A percentile compares a stretch with the other conserved stretches of the same genome.
phyloP scores from a whole-genome alignment of 139 green algal genomes.

The Ettlia oleoabundans region DNA sequence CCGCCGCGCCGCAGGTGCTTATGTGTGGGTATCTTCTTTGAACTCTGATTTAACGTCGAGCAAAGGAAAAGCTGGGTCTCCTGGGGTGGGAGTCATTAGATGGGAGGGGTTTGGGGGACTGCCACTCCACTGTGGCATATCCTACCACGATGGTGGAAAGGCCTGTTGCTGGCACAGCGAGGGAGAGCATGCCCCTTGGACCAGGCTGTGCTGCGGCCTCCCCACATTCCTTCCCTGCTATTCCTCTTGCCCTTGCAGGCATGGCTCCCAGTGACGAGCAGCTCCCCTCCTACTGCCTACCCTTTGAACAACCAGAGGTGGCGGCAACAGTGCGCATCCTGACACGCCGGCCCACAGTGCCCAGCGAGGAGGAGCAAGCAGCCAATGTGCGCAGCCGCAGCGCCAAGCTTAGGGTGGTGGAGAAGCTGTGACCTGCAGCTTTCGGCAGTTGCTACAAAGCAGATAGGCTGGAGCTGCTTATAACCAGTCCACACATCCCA shows the following conservation, averaged over 20 bases:
- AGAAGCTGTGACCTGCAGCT: slow-evolving; percentile 63
- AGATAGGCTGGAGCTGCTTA: not conserved
- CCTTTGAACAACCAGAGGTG: slow-evolving; percentile 18
- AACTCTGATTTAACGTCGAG: not conserved
- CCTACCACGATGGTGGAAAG: no score
- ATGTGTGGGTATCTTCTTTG: not conserved
- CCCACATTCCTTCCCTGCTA: not conserved
- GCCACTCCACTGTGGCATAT: no score
- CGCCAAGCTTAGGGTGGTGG: slow-evolving; percentile 88
- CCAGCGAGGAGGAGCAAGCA: slow-evolving; percentile 62
- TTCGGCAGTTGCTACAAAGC: no score
- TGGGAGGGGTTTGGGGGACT: not conserved
- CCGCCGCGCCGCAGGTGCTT: slow-evolving; percentile 60
- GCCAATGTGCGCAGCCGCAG: slow-evolving; percentile 82
- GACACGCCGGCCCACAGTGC: slow-evolving; percentile 36
- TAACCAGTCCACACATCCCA: not conserved
- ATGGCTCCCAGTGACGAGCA: slow-evolving; percentile 39
- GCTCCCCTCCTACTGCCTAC: slow-evolving; percentile 33
- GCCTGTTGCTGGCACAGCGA: not conserved
- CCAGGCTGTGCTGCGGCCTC: not conserved
- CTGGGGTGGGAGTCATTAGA: not conserved
- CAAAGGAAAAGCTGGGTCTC: not conserved
- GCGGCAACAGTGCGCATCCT: slow-evolving; percentile 30
- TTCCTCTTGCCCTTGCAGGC: slow-evolving; percentile 3
- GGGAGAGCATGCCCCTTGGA: not conserved